These are phyloP conservation scores for Mycena maculata DNA, from an alignment of 768 basidiomycete species.

Conservation along the genomic window DNA sequence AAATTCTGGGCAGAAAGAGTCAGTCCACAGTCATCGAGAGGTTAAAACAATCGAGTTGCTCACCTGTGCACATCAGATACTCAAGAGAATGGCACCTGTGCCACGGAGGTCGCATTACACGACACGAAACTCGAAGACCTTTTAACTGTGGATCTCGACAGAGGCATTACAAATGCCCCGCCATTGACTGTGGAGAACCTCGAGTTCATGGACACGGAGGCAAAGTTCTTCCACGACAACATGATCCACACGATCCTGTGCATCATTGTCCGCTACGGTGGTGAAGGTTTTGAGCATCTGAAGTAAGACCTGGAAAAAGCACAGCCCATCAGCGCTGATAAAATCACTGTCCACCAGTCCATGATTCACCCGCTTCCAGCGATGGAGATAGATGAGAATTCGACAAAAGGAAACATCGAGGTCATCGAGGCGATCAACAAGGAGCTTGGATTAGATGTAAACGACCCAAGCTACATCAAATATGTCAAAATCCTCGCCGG, in stretches of 20 bases:
- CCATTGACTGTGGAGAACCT: slow-evolving; percentile 36
- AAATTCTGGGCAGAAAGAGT: slow-evolving; percentile 39
- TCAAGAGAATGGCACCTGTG: slow-evolving; percentile 43
- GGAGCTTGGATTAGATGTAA: slow-evolving; percentile 13
- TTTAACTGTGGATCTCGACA: slow-evolving; percentile 30
- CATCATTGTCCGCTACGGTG: slow-evolving; percentile 34
- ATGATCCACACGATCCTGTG: slow-evolving; percentile 28
- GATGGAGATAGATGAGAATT: slow-evolving; percentile 33
- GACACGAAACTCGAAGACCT: slow-evolving; percentile 34
- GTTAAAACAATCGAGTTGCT: too few species aligned
- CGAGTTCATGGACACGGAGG: slow-evolving; percentile 30
- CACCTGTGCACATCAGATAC: background rate
- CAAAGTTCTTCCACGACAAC: background rate
- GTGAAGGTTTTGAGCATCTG: slow-evolving; percentile 18
- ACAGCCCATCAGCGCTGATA: slow-evolving; percentile 23
- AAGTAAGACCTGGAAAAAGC: slow-evolving; percentile 11
- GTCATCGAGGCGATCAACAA: slow-evolving; percentile 28
- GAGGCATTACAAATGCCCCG: slow-evolving; percentile 31
- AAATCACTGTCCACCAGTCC: slow-evolving; percentile 29
- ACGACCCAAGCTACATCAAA: slow-evolving; percentile 12
- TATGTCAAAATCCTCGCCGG: slow-evolving; percentile 32
- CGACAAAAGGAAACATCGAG: slow-evolving; percentile 35
- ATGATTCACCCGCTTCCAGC: slow-evolving; percentile 28
- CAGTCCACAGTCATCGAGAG: background rate
- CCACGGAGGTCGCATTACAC: slow-evolving; percentile 37